Evolutionary conservation across 768 basidiomycete genomes (phyloP).

Genomic region (Leccinellum luteum): DNA sequence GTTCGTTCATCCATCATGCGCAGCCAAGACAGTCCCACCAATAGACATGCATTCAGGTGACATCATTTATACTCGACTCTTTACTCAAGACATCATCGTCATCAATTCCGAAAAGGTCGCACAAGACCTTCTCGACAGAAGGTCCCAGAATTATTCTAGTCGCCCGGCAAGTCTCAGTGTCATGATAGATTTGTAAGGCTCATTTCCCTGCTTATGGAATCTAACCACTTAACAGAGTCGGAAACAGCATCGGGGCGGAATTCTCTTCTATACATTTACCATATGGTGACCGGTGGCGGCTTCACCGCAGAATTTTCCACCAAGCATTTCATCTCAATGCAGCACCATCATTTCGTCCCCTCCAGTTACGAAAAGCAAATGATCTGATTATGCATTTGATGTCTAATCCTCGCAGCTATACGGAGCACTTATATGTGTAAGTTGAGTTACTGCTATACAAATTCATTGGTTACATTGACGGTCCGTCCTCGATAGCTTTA

Average conservation of each 20-base stretch:
- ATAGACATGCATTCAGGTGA: not conserved
- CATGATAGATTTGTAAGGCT: slow-evolving; percentile 19
- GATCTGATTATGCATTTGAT: slow-evolving; percentile 30
- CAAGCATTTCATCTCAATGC: not conserved
- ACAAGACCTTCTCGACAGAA: slow-evolving; percentile 19
- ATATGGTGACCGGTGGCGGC: not conserved
- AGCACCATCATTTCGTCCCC: slow-evolving; percentile 27
- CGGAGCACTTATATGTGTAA: slow-evolving; percentile 20
- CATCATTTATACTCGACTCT: not conserved
- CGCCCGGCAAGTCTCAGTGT: slow-evolving; percentile 16
- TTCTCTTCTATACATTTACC: not conserved
- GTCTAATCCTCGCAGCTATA: slow-evolving; percentile 19
- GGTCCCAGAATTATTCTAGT: slow-evolving; percentile 24
- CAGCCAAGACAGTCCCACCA: not conserved
- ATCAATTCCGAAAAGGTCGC: slow-evolving; percentile 26
- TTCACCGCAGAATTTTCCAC: not conserved
- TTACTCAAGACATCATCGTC: slow-evolving; percentile 13
- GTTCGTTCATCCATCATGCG: not conserved
- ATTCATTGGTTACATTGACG: not conserved
- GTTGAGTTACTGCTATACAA: not conserved
- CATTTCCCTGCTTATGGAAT: not conserved
- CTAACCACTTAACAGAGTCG: not conserved
- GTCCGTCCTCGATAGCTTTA: not conserved
- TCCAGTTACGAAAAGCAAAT: slow-evolving; percentile 33
- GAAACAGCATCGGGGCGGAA: slow-evolving; percentile 18